Conservation (phyloP, 73 alveolate genomes). For the Blepharisma japonicum region DNA sequence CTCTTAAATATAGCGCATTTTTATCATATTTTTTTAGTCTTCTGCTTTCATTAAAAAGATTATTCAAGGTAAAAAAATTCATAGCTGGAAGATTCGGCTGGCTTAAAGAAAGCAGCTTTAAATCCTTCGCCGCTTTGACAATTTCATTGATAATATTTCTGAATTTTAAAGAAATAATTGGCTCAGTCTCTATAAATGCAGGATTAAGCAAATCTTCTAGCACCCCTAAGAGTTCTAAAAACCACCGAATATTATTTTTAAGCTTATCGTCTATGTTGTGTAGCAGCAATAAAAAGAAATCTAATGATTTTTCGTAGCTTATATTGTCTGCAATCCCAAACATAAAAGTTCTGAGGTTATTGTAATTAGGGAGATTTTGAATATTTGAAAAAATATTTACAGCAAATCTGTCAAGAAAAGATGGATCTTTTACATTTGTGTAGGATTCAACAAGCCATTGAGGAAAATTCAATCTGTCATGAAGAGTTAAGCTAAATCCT, state of each 20-base stretch:
- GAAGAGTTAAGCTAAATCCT: too few relatives aligned
- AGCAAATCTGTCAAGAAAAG: neutral
- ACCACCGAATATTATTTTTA: neutral
- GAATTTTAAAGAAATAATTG: neutral
- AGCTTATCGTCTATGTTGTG: neutral
- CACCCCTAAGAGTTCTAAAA: slow-evolving; percentile 6
- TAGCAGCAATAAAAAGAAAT: neutral
- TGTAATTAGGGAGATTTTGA: neutral
- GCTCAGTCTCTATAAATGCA: neutral
- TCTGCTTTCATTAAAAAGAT: neutral
- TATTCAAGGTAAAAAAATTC: neutral
- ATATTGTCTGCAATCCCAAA: neutral
- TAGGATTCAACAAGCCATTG: too few relatives aligned
- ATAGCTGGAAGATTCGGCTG: neutral
- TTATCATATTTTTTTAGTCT: neutral
- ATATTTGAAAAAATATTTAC: neutral
- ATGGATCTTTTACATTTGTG: too few relatives aligned
- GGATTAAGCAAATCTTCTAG: neutral
- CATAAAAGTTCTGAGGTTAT: slow-evolving; percentile 9
- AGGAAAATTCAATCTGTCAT: too few relatives aligned
- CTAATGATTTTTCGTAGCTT: neutral
- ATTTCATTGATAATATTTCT: neutral
- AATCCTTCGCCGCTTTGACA: neutral
- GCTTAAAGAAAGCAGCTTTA: neutral
- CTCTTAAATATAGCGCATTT: slow-evolving; percentile 14